Conservation (phyloP, 176 grass and related monocot species). For the Oryza meyeriana region DNA sequence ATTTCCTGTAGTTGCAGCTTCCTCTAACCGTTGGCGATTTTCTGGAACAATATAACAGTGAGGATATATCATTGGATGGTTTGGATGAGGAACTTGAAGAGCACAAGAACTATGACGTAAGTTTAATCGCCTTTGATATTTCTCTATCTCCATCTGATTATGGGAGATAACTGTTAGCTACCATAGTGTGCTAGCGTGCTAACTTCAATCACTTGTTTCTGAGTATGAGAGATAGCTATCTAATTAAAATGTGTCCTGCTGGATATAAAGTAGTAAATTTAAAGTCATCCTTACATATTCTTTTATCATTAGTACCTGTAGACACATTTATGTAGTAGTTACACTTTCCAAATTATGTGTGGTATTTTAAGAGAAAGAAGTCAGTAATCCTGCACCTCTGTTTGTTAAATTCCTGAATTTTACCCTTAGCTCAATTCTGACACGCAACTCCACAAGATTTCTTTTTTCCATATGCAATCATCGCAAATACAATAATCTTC, state of each 20-base stretch:
- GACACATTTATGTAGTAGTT: neutral
- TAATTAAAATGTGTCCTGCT: constrained; percentile 10
- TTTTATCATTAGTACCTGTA: neutral
- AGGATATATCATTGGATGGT: constrained; percentile 64
- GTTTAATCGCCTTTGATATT: constrained; percentile 19
- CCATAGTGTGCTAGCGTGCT: neutral
- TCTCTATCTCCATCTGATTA: neutral
- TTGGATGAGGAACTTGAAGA: constrained; percentile 67
- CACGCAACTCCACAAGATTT: neutral
- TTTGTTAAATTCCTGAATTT: neutral
- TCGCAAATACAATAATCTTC: constrained; percentile 11
- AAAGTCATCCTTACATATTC: neutral
- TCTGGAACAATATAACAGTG: constrained; percentile 34
- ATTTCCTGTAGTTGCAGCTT: constrained; percentile 2
- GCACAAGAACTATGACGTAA: constrained; percentile 67
- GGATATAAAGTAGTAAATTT: neutral
- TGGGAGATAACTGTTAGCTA: neutral
- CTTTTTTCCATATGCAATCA: neutral
- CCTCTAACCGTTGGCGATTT: constrained; percentile 1
- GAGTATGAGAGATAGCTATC: neutral
- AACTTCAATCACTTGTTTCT: constrained; percentile 5
- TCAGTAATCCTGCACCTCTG: neutral
- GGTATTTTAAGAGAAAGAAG: neutral
- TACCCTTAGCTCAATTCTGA: neutral
- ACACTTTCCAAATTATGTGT: neutral